Conservation (phyloP, 495 filamentous ascomycete genomes). For the Symbiotaphrina buchneri region DNA sequence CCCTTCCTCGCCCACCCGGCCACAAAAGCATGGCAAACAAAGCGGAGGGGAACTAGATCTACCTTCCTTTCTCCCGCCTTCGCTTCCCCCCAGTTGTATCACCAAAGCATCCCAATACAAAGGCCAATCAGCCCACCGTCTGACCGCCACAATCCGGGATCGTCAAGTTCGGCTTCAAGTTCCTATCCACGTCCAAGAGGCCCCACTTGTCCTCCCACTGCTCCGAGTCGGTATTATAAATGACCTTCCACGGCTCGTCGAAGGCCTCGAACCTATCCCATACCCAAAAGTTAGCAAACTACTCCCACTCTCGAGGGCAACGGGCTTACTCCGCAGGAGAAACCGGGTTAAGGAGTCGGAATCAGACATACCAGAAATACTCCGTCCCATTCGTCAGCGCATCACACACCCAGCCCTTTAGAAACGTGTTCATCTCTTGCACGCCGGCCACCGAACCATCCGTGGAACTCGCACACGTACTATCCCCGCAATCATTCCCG, state of each 20-base stretch:
- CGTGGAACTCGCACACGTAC: constrained; percentile 26
- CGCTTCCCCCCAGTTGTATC: too few species aligned
- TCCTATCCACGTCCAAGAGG: constrained; percentile 67
- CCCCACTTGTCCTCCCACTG: constrained; percentile 97
- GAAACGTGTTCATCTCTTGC: constrained; percentile 63
- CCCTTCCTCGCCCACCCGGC: too few species aligned
- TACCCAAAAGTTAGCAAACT: too few species aligned
- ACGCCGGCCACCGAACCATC: constrained; percentile 56
- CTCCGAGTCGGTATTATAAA: constrained; percentile 41
- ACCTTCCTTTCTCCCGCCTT: too few species aligned
- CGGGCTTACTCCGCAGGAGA: too few species aligned
- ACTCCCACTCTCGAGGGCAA: too few species aligned
- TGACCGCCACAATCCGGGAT: constrained; percentile 78
- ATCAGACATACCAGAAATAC: constrained; percentile 60
- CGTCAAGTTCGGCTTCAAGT: constrained; percentile 62
- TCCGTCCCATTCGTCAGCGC: constrained; percentile 58
- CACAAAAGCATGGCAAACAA: too few species aligned
- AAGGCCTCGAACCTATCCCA: constrained; percentile 73
- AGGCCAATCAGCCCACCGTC: constrained; percentile 27
- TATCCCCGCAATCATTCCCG: constrained; percentile 52
- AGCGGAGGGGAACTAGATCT: too few species aligned
- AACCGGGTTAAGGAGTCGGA: too few species aligned
- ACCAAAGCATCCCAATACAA: too few species aligned
- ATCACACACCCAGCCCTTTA: constrained; percentile 71
- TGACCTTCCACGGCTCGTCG: constrained; percentile 84